phyloP scores from a whole-genome alignment of 1,284 basidiomycete genomes.

The Irpex sp. region DNA sequence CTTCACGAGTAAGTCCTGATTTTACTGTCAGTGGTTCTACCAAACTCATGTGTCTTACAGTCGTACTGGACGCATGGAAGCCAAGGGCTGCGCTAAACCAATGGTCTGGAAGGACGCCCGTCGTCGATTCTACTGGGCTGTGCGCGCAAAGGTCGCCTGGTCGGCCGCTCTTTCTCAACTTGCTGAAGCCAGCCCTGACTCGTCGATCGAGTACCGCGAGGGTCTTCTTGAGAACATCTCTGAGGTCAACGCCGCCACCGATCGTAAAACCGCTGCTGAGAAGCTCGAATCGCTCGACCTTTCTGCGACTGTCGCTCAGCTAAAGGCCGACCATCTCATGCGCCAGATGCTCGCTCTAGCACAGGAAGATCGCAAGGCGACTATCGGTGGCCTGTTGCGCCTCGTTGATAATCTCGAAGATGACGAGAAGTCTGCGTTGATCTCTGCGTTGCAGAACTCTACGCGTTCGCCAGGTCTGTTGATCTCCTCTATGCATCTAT shows the following conservation, averaged over 20 bases:
- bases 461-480: constrained; percentile 47
- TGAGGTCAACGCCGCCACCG: constrained; percentile 45
- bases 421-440: constrained; percentile 65
- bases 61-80: constrained; percentile 95
- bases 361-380: constrained; percentile 67
- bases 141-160: constrained; percentile 75
- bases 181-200: constrained; percentile 58
- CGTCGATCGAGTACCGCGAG: constrained; percentile 56
- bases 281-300: constrained; percentile 69
- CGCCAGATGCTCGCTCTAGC: constrained; percentile 58
- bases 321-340: constrained; percentile 63
- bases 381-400: constrained; percentile 63
- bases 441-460: constrained; percentile 56
- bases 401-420: constrained; percentile 67
- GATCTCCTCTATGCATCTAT: neutral
- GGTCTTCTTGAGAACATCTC: constrained; percentile 59
- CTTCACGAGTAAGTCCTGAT: constrained; percentile 78
- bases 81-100: constrained; percentile 88
- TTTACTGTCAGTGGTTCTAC: neutral
- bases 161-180: constrained; percentile 58
- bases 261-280: constrained; percentile 54
- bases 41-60: constrained; percentile 38
- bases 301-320: constrained; percentile 50
- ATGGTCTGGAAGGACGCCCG: constrained; percentile 88
- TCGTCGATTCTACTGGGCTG: constrained; percentile 94